Percentiles rank a stretch among this genome's conserved stretches.
Evolutionary conservation across 75 land plant genomes (phyloP).

Genomic region (Selaginella tamariscina): DNA sequence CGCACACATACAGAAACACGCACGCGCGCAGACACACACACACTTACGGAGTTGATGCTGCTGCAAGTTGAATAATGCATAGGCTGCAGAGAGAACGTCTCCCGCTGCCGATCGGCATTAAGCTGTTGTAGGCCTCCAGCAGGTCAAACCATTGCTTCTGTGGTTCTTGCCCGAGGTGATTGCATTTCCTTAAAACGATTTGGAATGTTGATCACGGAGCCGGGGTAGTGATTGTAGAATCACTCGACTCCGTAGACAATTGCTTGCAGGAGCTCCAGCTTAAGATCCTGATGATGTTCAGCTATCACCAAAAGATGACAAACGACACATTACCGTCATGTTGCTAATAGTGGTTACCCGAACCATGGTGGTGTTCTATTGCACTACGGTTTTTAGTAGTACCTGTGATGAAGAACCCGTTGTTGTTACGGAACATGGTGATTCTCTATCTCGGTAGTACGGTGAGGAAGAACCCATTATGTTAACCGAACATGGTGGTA

Average conservation of each 20-base stretch:
- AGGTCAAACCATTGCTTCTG: slow-evolving; percentile 18
- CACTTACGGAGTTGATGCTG: not conserved
- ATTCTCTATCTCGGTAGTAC: not conserved
- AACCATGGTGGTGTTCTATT: not conserved
- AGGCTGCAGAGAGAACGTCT: not conserved
- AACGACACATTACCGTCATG: too few relatives aligned
- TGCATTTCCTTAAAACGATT: slow-evolving; percentile 6
- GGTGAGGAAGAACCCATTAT: not conserved
- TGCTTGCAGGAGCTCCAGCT: slow-evolving; percentile 99
- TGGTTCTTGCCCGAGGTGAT: slow-evolving; percentile 14
- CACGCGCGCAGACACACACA: not conserved
- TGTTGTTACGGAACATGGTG: not conserved
- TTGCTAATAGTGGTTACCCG: too few relatives aligned
- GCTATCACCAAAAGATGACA: not conserved
- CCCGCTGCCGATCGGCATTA: not conserved
- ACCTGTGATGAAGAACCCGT: not conserved
- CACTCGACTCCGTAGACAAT: slow-evolving; percentile 52
- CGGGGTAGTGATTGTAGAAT: slow-evolving; percentile 25
- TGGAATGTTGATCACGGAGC: slow-evolving; percentile 25
- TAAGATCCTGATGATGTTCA: slow-evolving; percentile 31
- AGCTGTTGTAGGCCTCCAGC: slow-evolving; percentile 22
- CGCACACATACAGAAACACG: too few relatives aligned
- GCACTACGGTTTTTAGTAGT: not conserved
- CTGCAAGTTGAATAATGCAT: not conserved
- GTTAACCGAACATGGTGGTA: not conserved